phyloP scores from a whole-genome alignment of 139 green algal species.

The Spirogloea muscicola region DNA sequence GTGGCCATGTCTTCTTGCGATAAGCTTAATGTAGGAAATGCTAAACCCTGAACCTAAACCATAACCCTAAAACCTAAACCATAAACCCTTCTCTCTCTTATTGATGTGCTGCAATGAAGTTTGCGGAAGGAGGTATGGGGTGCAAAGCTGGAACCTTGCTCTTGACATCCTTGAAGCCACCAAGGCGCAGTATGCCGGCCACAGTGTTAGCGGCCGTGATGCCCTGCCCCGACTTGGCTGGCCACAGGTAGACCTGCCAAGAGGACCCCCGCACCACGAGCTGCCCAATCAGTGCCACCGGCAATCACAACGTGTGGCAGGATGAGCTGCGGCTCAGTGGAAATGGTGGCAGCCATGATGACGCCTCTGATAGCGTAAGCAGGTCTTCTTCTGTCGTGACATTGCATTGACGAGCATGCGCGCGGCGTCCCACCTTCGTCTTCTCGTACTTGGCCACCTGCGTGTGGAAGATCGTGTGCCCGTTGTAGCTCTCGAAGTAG shows the following conservation, averaged over 20 bases:
- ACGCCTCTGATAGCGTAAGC: too few species aligned
- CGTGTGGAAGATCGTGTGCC: conserved; percentile 46
- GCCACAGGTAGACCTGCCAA: conserved; percentile 43
- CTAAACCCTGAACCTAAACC: too few species aligned
- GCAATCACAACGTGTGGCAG: not conserved
- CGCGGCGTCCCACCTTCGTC: conserved; percentile 29
- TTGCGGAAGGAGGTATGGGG: conserved; percentile 20
- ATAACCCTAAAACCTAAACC: too few species aligned
- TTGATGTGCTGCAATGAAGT: not conserved
- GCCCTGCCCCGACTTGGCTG: conserved; percentile 25
- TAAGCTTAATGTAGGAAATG: too few species aligned
- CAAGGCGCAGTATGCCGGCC: conserved; percentile 40
- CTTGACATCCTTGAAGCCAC: conserved; percentile 47
- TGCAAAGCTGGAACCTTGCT: conserved; percentile 28
- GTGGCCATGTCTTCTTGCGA: too few species aligned
- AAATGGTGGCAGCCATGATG: not conserved
- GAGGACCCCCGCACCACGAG: not conserved
- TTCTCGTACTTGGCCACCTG: conserved; percentile 48
- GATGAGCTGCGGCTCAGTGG: not conserved
- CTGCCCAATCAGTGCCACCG: not conserved
- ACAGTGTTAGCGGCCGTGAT: conserved; percentile 46
- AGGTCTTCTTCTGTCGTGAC: not conserved
- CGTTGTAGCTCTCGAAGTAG: conserved; percentile 48
- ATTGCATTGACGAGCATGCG: not conserved
- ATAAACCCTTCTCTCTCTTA: too few species aligned